A percentile compares a stretch with the other conserved stretches of the same genome.
phyloP scores from a whole-genome alignment of 2,329 filamentous ascomycete species.

The Aspergillus felis region DNA sequence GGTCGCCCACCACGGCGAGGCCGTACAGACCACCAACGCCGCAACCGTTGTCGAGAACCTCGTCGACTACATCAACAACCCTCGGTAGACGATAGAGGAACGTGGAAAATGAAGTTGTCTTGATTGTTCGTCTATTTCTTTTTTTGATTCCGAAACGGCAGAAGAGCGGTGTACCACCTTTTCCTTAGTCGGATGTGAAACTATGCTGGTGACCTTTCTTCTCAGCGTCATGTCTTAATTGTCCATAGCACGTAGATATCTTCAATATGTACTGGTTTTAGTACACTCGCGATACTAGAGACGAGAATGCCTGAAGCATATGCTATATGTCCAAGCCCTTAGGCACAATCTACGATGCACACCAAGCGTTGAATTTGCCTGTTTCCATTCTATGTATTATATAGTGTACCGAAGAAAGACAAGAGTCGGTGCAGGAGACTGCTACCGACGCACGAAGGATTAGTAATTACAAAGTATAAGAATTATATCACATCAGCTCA shows the following conservation, averaged over 20 bases:
- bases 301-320: background rate
- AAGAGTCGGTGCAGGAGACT: background rate
- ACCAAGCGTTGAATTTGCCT: background rate
- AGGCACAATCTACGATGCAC: background rate
- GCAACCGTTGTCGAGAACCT: conserved; percentile 76
- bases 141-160: background rate
- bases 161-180: background rate
- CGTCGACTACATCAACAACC: conserved; percentile 75
- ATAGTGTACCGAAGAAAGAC: background rate
- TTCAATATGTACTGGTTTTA: conserved; percentile 9
- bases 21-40: conserved; percentile 68
- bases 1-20: conserved; percentile 79
- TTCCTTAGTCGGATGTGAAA: background rate
- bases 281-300: background rate
- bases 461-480: conserved; percentile 9
- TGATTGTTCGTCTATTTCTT: background rate
- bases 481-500: background rate
- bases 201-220: background rate
- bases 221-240: background rate
- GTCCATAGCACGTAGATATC: conserved; percentile 18
- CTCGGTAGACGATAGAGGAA: conserved; percentile 56
- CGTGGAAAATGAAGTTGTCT: conserved; percentile 17
- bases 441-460: conserved; percentile 1
- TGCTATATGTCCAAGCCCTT: too few species aligned
- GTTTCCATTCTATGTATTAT: background rate